Conservation (phyloP, 208 protist genomes). For the Trypanosoma avium region DNA sequence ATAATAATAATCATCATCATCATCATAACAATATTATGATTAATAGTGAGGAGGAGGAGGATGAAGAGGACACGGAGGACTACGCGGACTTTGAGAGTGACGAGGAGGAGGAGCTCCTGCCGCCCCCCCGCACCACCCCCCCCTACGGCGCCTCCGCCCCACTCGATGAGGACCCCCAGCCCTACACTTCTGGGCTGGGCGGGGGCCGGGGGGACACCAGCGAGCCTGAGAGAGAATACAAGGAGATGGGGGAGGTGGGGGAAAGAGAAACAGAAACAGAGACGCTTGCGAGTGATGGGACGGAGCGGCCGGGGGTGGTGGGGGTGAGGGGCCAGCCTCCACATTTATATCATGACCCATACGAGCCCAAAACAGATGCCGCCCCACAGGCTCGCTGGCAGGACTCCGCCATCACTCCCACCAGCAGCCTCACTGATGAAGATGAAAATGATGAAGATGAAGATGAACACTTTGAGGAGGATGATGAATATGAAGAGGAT, state of each 20-base stretch:
- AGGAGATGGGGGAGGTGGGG: too few relatives aligned
- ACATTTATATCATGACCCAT: slow-evolving; percentile 19
- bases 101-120: slow-evolving; percentile 42
- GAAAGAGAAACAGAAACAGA: too few relatives aligned
- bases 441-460: slow-evolving; percentile 15
- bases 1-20: too few relatives aligned
- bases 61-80: slow-evolving; percentile 13
- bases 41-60: too few relatives aligned
- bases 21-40: too few relatives aligned
- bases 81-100: slow-evolving; percentile 57
- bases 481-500: slow-evolving; percentile 47
- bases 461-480: slow-evolving; percentile 35
- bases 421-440: slow-evolving; percentile 3
- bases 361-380: slow-evolving; percentile 19
- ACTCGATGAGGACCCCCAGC: slow-evolving; percentile 26
- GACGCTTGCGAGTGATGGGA: not conserved
- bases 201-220: too few relatives aligned
- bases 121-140: slow-evolving; percentile 8
- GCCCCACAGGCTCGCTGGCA: not conserved
- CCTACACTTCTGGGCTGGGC: too few relatives aligned
- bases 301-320: not conserved
- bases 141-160: slow-evolving; percentile 22
- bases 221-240: too few relatives aligned
- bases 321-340: too few relatives aligned
- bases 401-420: not conserved